Conservation (phyloP, 495 filamentous ascomycete genomes). For the Bacidia gigantensis region DNA sequence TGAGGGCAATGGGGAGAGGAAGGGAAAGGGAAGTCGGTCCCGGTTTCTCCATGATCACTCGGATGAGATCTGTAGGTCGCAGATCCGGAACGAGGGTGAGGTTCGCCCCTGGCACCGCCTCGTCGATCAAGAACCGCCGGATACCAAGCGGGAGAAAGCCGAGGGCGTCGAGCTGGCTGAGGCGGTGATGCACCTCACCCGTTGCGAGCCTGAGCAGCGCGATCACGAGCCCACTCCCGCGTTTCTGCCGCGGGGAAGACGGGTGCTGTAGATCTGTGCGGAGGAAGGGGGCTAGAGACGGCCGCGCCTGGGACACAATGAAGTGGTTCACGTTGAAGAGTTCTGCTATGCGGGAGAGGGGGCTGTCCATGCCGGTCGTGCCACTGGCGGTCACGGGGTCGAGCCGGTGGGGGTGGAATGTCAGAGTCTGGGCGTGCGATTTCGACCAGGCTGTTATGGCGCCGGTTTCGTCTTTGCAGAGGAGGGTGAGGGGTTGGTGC, state of each 20-base stretch:
- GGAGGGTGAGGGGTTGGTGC: conserved; percentile 54
- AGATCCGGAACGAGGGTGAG: conserved; percentile 76
- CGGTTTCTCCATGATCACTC: too few relatives aligned
- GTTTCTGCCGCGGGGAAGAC: conserved; percentile 42
- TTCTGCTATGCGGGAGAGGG: conserved; percentile 69
- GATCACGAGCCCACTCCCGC: conserved; percentile 41
- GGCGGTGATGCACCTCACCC: conserved; percentile 66
- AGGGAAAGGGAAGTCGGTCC: too few relatives aligned
- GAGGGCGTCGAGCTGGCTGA: conserved; percentile 69
- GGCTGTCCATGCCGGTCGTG: conserved; percentile 58
- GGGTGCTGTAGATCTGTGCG: conserved; percentile 68
- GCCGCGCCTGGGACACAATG: conserved; percentile 64
- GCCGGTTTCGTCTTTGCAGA: conserved; percentile 72
- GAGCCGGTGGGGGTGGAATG: conserved; percentile 46
- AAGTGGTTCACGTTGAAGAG: conserved; percentile 92
- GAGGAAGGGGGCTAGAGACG: conserved; percentile 75
- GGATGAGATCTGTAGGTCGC: conserved; percentile 51
- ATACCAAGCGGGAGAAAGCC: conserved; percentile 54
- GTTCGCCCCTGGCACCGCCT: conserved; percentile 67
- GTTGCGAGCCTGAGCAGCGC: conserved; percentile 56
- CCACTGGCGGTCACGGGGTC: conserved; percentile 29
- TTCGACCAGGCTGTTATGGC: conserved; percentile 60
- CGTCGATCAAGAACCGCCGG: conserved; percentile 72
- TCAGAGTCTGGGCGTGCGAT: conserved; percentile 42
- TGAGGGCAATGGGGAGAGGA: too few relatives aligned